Evolutionary conservation across 2,329 filamentous ascomycete species (phyloP), one percentile per base, ranked within the genome.

Genomic region (Ustilaginoidea virens): DNA sequence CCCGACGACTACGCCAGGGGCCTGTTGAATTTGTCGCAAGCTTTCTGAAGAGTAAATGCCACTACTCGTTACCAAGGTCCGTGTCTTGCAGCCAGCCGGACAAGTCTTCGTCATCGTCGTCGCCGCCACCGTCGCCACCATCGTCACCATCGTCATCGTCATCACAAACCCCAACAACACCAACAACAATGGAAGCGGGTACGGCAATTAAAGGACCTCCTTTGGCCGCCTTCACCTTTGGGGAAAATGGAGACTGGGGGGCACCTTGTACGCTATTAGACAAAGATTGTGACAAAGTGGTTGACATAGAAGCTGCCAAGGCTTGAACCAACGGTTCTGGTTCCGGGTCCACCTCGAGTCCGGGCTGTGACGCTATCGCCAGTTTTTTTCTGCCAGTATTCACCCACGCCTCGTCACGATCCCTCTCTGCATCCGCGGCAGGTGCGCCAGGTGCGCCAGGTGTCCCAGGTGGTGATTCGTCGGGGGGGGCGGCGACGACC

Each of bases 401-500:
- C 1, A 29, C 30, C 41, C 39, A 45, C 4, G 36, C 25, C 11
- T 33, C 30, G 17, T 39, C 35, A 17, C 32, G 28, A 12, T 30
- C 39, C 2, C 32, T 28, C 9, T 39, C 36, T 8, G 54, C 48
- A 13, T 61, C 61, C 6, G 43, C 48, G 5, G 53, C 39, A 1
- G 69, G 69, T 5, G 66, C 68, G 2, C 55, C n/a, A n/a, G n/a
- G n/a, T n/a, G n/a, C 48, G 5, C 53, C 39, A 1, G 69, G 69
- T 5, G 66, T 69, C 3, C 55, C 54, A 2, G 69, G 68, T 34
- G 69, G 63, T 4, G 72, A 79, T 35, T 78, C 73, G 8, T 56
- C 54, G 1, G 74, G 75, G 1, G 74, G 75, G 1, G 74, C 74
- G 33, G 69, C 66, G 9, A 80, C 72, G 11, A 81, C 66, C 4